Percentiles rank a stretch among this genome's conserved stretches.
These are phyloP conservation scores for Eimeria maxima DNA, from an alignment of 169 alveolate species.

Conservation along the genomic window DNA sequence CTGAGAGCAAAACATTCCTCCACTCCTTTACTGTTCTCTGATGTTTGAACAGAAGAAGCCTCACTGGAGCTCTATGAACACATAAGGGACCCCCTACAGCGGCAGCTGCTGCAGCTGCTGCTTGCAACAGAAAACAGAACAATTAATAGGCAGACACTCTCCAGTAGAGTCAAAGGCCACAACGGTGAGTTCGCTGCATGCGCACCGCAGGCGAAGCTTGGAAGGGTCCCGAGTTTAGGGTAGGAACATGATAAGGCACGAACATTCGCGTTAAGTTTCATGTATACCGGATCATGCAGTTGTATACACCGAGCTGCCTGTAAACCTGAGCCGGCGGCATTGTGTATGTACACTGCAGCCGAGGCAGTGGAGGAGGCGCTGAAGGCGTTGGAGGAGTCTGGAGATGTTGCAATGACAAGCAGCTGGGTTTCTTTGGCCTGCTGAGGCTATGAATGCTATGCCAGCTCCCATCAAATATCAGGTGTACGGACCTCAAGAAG, in stretches of 20 bases:
- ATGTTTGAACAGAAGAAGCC: neutral
- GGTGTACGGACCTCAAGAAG: neutral
- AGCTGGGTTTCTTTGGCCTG: conserved; percentile 32
- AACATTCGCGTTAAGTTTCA: neutral
- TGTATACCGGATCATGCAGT: neutral
- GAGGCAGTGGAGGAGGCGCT: conserved; percentile 10
- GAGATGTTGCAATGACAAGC: conserved; percentile 20
- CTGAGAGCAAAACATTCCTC: no score
- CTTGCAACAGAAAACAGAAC: neutral
- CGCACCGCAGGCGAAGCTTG: no score
- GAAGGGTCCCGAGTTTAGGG: neutral
- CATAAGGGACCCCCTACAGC: conserved; percentile 9
- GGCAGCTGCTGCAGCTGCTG: neutral
- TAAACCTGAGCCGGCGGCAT: neutral
- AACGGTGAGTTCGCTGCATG: neutral
- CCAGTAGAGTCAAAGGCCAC: neutral
- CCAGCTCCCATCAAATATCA: no score
- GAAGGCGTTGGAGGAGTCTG: conserved; percentile 38
- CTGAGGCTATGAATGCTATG: neutral
- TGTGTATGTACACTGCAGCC: conserved; percentile 32
- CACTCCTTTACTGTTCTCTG: neutral
- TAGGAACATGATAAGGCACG: neutral
- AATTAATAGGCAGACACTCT: neutral
- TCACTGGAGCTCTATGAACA: conserved; percentile 3
- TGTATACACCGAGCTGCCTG: neutral